phyloP scores from a whole-genome alignment of 192 early-diverging fungal genomes.

The Umbelopsis sp. region DNA sequence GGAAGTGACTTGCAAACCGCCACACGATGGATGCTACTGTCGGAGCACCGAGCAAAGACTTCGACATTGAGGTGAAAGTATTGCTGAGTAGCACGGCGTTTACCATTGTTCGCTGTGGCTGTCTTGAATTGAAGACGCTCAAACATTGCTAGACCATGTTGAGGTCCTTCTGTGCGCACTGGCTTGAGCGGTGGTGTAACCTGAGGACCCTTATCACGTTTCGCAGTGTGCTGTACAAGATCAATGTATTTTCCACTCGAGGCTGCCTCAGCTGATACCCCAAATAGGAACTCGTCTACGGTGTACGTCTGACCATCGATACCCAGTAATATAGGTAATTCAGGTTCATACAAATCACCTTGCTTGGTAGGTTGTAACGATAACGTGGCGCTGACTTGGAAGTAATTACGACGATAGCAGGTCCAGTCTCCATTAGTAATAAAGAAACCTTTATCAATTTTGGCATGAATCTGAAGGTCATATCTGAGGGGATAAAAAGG shows the following conservation, averaged over 20 bases:
- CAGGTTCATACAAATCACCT: slow-evolving; percentile 45
- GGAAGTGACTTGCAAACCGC: slow-evolving; percentile 72
- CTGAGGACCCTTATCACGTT: slow-evolving; percentile 93
- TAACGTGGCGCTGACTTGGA: slow-evolving; percentile 77
- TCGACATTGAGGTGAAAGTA: slow-evolving; percentile 79
- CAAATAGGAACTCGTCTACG: slow-evolving; percentile 68
- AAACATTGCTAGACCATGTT: slow-evolving; percentile 65
- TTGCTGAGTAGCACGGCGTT: slow-evolving; percentile 88
- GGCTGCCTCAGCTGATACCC: slow-evolving; percentile 71
- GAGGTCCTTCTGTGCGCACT: slow-evolving; percentile 60
- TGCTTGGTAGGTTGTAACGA: slow-evolving; percentile 33
- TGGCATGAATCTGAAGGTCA: slow-evolving; percentile 62
- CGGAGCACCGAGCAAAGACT: slow-evolving; percentile 66
- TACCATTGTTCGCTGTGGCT: slow-evolving; percentile 91
- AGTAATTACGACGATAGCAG: slow-evolving; percentile 95
- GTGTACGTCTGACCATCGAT: slow-evolving; percentile 43
- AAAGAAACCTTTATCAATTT: slow-evolving; percentile 88
- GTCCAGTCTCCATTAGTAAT: slow-evolving; percentile 82
- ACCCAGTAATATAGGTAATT: slow-evolving; percentile 68
- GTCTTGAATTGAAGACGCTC: slow-evolving; percentile 94
- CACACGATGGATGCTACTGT: slow-evolving; percentile 53
- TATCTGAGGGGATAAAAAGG: slow-evolving; percentile 43
- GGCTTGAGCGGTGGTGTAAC: slow-evolving; percentile 63
- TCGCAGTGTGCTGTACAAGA: slow-evolving; percentile 85
- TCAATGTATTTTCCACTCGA: slow-evolving; percentile 74